Conservation (phyloP, 2,329 filamentous ascomycete species). For the Aspergillus sp. region DNA sequence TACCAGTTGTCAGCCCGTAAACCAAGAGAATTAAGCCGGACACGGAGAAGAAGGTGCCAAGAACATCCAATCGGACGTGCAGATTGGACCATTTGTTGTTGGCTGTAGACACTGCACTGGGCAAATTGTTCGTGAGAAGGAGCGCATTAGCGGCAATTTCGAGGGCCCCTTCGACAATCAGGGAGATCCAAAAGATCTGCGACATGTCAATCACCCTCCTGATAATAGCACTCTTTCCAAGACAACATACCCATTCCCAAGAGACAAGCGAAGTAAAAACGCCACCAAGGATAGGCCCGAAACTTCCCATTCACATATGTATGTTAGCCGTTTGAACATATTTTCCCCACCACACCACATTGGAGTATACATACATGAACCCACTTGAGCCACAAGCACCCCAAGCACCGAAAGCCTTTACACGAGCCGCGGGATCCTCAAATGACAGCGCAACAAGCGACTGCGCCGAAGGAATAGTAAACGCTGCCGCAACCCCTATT, state of each 20-base stretch:
- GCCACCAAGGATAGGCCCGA: neutral
- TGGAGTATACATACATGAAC: no score
- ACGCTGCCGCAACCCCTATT: neutral
- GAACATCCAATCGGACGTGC: neutral
- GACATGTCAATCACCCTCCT: no score
- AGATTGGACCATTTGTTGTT: neutral
- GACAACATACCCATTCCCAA: conserved; percentile 1
- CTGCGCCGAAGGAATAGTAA: neutral
- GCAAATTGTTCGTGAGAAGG: neutral
- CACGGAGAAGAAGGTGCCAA: neutral
- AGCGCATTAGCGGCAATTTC: neutral
- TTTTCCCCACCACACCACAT: no score
- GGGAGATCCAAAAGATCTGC: neutral
- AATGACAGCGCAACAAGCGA: neutral
- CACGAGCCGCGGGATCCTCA: neutral
- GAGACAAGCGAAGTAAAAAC: neutral
- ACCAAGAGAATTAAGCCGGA: neutral
- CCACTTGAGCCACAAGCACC: neutral
- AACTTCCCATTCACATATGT: no score
- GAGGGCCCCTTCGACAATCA: neutral
- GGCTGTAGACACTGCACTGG: neutral
- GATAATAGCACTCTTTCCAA: no score
- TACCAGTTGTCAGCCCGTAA: neutral
- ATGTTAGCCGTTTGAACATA: no score
- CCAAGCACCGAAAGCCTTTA: neutral